Base-by-base conservation (phyloP, 2,329 filamentous ascomycete species). In the Truncatella angustata region DNA sequence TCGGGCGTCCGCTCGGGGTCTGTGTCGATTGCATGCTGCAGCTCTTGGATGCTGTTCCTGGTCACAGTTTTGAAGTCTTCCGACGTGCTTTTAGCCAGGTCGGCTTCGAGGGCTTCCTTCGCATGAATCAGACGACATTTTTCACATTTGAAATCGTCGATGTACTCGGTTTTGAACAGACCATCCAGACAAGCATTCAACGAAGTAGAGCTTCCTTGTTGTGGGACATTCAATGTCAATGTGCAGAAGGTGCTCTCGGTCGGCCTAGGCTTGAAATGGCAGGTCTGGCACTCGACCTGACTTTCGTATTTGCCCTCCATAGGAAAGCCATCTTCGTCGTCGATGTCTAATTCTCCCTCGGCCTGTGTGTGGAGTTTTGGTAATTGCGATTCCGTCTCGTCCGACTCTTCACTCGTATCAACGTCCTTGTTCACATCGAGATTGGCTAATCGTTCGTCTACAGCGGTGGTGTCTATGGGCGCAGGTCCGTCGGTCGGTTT, bases 121-220 rank as follows among this genome's bases (percentile, higher is more conserved):
- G 91, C 91, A 67, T 96, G 88, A 39, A 90, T 72, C n/a, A 99
- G 77, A 20, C 91, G 85, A 66, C 94, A 99, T 71, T 86, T 89
- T 63, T 97, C 94, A 73, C 94, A 99, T 60, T 90, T 92, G 76
- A 95, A 99, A 67, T 96, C 94, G 57, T 97, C 93, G 58, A 99
- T 97, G 66, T 91, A 88, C 69, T 99, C 94, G 0, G 90, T 91
- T 71, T 96, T 96, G 60, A 99, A 86, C 70, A 97, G 87, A 36
- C 89, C 89, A 63, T 99, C 94, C 62, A 99, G 94, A 69, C 94
- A 99, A 7, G 85, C 79, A 64, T 88, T 91, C 14, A 99, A 78
- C 0, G 90, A 87, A 0, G 92, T 92, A 2, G 90, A 88, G 47
- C 80, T 85, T 56, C 86, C 82, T 66, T 94, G n/a, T n/a, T n/a